Evolutionary conservation across 306 rosid genomes (phyloP).

Genomic region (Lathyrus oleraceus): DNA sequence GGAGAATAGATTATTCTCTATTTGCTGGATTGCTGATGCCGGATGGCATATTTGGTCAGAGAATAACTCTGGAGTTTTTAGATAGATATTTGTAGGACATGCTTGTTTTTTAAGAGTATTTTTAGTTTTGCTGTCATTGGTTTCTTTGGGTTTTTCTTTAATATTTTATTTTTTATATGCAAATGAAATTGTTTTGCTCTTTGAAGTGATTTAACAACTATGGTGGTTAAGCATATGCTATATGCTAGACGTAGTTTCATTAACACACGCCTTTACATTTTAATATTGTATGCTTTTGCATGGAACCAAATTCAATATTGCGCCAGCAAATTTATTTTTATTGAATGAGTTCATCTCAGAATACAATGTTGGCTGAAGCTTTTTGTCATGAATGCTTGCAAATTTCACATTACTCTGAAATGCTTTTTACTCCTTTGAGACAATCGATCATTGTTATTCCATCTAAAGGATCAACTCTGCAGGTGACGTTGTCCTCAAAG

Average conservation of each 20-base stretch:
- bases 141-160: too few relatives aligned
- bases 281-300: neutral
- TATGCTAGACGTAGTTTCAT: constrained; percentile 23
- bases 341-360: neutral
- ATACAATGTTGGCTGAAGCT: constrained; percentile 10
- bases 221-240: constrained; percentile 5
- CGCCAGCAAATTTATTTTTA: neutral
- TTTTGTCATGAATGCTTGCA: constrained; percentile 17
- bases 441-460: constrained; percentile 30
- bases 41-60: constrained; percentile 9
- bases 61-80: constrained; percentile 2
- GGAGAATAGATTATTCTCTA: constrained; percentile 7
- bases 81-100: neutral
- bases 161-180: neutral
- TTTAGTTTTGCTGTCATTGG: neutral
- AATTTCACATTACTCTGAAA: constrained; percentile 8
- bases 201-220: constrained; percentile 10
- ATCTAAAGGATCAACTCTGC: constrained; percentile 39
- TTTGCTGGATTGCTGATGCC: neutral
- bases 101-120: constrained; percentile 5
- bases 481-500: constrained; percentile 98
- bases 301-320: neutral
- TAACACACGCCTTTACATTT: neutral
- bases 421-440: constrained; percentile 3
- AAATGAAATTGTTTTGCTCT: neutral